Conservation (phyloP, 2,329 filamentous ascomycete genomes). For the Byssothecium circinans region DNA sequence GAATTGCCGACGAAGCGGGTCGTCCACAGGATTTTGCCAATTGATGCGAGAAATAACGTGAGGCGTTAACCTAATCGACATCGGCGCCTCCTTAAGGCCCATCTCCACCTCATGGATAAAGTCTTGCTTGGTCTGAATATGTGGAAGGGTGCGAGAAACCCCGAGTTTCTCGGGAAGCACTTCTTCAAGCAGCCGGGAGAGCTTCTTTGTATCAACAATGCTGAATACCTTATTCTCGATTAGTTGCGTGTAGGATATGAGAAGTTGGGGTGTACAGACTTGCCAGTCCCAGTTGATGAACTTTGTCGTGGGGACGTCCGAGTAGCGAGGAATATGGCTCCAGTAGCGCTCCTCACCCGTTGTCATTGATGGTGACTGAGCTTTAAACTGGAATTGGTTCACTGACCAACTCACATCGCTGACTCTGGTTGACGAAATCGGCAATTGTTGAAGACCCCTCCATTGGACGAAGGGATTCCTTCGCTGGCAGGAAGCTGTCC, state of each 20-base stretch:
- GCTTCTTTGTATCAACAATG: slow-evolving; percentile 21
- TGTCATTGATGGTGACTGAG: slow-evolving; percentile 13
- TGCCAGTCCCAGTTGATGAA: slow-evolving; percentile 60
- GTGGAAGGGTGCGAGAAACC: slow-evolving; percentile 24
- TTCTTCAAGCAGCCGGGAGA: slow-evolving; percentile 53
- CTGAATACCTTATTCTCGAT: background rate
- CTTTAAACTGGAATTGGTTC: background rate
- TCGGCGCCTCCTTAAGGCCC: slow-evolving; percentile 58
- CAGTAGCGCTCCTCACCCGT: slow-evolving; percentile 47
- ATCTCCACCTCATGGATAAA: slow-evolving; percentile 58
- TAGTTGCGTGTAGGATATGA: background rate
- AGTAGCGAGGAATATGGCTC: slow-evolving; percentile 55
- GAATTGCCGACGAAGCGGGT: slow-evolving; percentile 64
- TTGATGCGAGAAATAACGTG: slow-evolving; percentile 62
- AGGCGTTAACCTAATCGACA: slow-evolving; percentile 63
- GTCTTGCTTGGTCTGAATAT: slow-evolving; percentile 52
- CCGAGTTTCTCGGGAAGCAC: slow-evolving; percentile 57
- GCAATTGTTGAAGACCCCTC: background rate
- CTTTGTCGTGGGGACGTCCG: slow-evolving; percentile 49
- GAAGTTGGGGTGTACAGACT: slow-evolving; percentile 20
- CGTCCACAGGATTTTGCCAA: slow-evolving; percentile 61
- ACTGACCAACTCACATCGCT: too few species aligned
- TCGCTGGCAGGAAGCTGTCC: too few species aligned
- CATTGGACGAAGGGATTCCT: too few species aligned
- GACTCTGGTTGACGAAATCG: background rate